Evolutionary conservation across 192 early-diverging fungal species (phyloP).

Genomic region (Gaertneriomyces semiglobifer): DNA sequence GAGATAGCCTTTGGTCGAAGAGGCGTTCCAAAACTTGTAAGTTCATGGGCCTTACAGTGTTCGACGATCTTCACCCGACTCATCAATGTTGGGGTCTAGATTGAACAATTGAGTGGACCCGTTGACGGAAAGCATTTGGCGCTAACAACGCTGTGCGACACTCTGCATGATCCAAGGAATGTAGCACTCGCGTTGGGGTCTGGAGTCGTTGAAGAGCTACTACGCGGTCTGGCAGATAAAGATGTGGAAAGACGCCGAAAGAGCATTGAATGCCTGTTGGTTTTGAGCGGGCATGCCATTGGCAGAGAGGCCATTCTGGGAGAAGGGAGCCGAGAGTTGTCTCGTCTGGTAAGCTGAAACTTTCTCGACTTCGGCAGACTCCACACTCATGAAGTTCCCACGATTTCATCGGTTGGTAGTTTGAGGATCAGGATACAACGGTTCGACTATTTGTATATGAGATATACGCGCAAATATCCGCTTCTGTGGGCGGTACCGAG

Average conservation of each 20-base stretch:
- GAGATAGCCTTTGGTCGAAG: slow-evolving; percentile 47
- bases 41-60: slow-evolving; percentile 5
- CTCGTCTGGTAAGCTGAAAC: slow-evolving; percentile 29
- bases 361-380: background rate
- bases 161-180: slow-evolving; percentile 47
- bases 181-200: slow-evolving; percentile 41
- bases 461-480: slow-evolving; percentile 39
- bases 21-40: slow-evolving; percentile 52
- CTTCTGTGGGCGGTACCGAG: slow-evolving; percentile 28
- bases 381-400: background rate
- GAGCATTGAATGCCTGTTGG: slow-evolving; percentile 43
- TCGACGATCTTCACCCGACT: slow-evolving; percentile 9
- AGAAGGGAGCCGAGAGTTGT: slow-evolving; percentile 11
- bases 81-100: background rate
- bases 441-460: slow-evolving; percentile 41
- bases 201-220: slow-evolving; percentile 37
- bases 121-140: slow-evolving; percentile 36
- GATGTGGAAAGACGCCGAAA: slow-evolving; percentile 50
- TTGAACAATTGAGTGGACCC: background rate
- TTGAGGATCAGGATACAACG: slow-evolving; percentile 42
- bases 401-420: slow-evolving; percentile 22
- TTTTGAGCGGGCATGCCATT: slow-evolving; percentile 39
- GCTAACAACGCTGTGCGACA: slow-evolving; percentile 43
- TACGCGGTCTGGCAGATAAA: slow-evolving; percentile 16
- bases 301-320: slow-evolving; percentile 41